Evolutionary conservation across 1,284 basidiomycete genomes (phyloP), one percentile per base, ranked within the genome.

Genomic region (Sporisorium graminicola): DNA sequence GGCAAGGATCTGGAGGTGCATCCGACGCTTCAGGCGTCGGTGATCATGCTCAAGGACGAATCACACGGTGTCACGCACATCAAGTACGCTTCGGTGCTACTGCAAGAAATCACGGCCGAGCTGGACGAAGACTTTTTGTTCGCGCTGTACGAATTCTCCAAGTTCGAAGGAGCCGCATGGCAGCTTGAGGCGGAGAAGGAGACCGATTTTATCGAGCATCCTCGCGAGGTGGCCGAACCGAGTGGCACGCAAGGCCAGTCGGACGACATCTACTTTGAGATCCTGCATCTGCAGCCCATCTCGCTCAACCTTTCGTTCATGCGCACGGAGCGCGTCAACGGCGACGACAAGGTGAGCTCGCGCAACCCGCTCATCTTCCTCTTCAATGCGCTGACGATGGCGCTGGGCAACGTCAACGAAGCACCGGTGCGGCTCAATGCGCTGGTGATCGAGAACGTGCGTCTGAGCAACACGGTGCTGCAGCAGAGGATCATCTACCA

Each of bases 121-220:
- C 90, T 94, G 33, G 97, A 99, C 86, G 98, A 99, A 86, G 97
- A 99, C 87, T 92, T 99, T 78, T 86, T 99, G 57, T 98, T 95
- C 82, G 91, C 95, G 0, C 87, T 99, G 27, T 92, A 95, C 83
- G 95, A 99, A 81, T 91, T 99, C 69, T 91, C 91, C 2, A 94
- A 96, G 82, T 91, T 98, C 83, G 91, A 93, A 82, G 94, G 94
- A 5, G 72, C 77, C 0, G 61, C 64, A 2, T 81, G 79, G 79
- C 65, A 77, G 57, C 57, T 64, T 5, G 71, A 59, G 33, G 57
- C 78, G 40, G 68, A 70, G 46, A 55, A 68, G 49, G 63, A 79
- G 52, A 71, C 74, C 9, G 78, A 93, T 22, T 88, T 98, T 31
- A 92, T 96, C 74, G 90, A 91, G 73, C 87, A 93, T 74, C 90